Conservation (phyloP, 2,329 filamentous ascomycete genomes). For the Capronia epimyces region DNA sequence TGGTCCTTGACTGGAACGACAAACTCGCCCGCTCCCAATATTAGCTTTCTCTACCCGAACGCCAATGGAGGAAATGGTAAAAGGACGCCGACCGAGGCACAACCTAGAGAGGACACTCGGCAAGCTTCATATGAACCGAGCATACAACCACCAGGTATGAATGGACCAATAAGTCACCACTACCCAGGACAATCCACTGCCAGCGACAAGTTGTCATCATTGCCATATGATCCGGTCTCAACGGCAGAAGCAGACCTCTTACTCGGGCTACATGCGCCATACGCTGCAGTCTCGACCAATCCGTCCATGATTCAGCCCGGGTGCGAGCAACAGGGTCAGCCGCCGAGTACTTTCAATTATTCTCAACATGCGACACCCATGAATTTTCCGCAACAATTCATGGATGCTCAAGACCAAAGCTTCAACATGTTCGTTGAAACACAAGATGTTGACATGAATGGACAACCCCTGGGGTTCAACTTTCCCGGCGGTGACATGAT, state of each 20-base stretch:
- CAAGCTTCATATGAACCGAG: background rate
- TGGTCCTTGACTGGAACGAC: slow-evolving; percentile 86
- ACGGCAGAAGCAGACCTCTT: slow-evolving; percentile 46
- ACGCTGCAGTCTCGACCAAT: slow-evolving; percentile 19
- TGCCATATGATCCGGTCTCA: slow-evolving; percentile 33
- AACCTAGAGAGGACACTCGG: background rate
- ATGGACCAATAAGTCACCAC: background rate
- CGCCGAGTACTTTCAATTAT: background rate
- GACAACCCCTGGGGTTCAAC: slow-evolving; percentile 30
- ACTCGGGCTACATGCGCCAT: slow-evolving; percentile 48
- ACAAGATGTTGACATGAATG: slow-evolving; percentile 66
- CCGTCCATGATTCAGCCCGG: background rate
- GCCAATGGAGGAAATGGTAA: slow-evolving; percentile 7
- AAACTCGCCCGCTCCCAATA: slow-evolving; percentile 75
- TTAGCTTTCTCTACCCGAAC: slow-evolving; percentile 73
- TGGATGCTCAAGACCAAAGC: slow-evolving; percentile 5
- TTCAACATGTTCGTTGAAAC: slow-evolving; percentile 64
- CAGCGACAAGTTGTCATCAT: slow-evolving; percentile 34
- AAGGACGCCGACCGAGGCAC: background rate
- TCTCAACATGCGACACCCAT: background rate
- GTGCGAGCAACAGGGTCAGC: background rate
- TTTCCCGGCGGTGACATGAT: slow-evolving; percentile 59
- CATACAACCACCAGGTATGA: background rate
- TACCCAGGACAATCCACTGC: slow-evolving; percentile 17
- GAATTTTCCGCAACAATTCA: slow-evolving; percentile 3